Percentiles rank a stretch among this genome's conserved stretches.
Conservation (phyloP, 169 alveolate species). For the Cyclospora cayetanensis region DNA sequence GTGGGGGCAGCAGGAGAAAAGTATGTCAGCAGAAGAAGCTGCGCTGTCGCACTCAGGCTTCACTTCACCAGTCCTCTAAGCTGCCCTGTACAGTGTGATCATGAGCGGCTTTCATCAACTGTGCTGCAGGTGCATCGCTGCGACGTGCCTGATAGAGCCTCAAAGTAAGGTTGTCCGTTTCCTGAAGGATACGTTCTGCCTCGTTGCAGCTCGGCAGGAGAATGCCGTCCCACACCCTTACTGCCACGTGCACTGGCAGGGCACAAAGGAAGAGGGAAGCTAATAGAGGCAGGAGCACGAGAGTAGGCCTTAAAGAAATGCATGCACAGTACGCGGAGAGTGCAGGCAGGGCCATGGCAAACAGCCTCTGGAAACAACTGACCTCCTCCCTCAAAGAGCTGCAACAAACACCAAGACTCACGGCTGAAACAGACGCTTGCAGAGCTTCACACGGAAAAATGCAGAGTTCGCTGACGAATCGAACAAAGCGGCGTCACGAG, state of each 20-base stretch:
- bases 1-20: too few species aligned
- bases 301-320: background rate
- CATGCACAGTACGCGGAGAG: background rate
- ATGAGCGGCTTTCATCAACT: too few species aligned
- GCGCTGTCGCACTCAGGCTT: too few species aligned
- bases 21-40: too few species aligned
- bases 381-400: constrained; percentile 4
- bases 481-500: too few species aligned
- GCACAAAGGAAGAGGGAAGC: background rate
- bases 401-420: too few species aligned
- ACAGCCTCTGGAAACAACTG: background rate
- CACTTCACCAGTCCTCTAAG: too few species aligned
- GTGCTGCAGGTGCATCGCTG: too few species aligned
- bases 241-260: constrained; percentile 5
- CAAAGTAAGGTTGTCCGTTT: background rate
- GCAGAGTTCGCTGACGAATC: too few species aligned
- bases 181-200: background rate
- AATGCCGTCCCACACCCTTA: constrained; percentile 1
- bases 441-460: too few species aligned
- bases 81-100: too few species aligned
- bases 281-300: background rate
- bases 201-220: background rate
- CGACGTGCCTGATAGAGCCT: background rate
- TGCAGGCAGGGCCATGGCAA: background rate
- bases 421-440: too few species aligned